Percentiles rank a stretch among this genome's conserved stretches.
These are phyloP conservation scores for Lithospermum erythrorhizon DNA, from an alignment of 257 asterid genomes.

Conservation along the genomic window DNA sequence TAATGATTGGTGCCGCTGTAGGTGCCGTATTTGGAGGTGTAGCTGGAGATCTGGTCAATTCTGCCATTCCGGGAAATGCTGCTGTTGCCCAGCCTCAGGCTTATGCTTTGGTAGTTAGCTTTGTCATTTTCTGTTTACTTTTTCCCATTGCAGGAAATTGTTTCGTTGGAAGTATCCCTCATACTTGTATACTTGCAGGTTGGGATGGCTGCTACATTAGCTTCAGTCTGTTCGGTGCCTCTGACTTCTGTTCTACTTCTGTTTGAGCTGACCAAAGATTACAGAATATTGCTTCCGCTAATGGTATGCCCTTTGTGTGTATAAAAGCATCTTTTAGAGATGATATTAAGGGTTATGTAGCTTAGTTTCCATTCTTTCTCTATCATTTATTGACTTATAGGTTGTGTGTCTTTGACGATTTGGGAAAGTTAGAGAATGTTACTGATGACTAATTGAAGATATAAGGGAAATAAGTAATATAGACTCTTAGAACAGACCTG, in stretches of 20 bases:
- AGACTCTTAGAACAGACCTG: neutral
- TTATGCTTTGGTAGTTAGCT: slow-evolving; percentile 66
- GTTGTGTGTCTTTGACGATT: neutral
- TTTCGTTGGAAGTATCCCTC: neutral
- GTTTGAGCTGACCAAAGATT: slow-evolving; percentile 92
- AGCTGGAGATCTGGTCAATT: slow-evolving; percentile 81
- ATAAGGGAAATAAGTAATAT: no score
- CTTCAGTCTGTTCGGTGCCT: slow-evolving; percentile 94
- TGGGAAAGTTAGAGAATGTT: neutral
- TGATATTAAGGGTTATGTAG: neutral
- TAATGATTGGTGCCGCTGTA: slow-evolving; percentile 99
- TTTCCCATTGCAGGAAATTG: slow-evolving; percentile 8
- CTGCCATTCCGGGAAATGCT: slow-evolving; percentile 93
- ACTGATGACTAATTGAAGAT: neutral
- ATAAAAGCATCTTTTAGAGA: neutral
- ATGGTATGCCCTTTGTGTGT: slow-evolving; percentile 38
- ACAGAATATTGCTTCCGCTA: slow-evolving; percentile 95
- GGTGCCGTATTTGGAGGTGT: slow-evolving; percentile 98
- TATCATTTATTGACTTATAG: neutral
- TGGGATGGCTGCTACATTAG: slow-evolving; percentile 99
- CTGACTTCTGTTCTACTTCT: slow-evolving; percentile 88
- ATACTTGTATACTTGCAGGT: slow-evolving; percentile 43
- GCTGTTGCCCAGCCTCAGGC: slow-evolving; percentile 99
- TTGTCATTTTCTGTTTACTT: slow-evolving; percentile 6
- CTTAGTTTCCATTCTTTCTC: neutral